A percentile compares a stretch with the other conserved stretches of the same genome.
phyloP scores from a whole-genome alignment of 345 rosid genomes.

The Firmiana major region DNA sequence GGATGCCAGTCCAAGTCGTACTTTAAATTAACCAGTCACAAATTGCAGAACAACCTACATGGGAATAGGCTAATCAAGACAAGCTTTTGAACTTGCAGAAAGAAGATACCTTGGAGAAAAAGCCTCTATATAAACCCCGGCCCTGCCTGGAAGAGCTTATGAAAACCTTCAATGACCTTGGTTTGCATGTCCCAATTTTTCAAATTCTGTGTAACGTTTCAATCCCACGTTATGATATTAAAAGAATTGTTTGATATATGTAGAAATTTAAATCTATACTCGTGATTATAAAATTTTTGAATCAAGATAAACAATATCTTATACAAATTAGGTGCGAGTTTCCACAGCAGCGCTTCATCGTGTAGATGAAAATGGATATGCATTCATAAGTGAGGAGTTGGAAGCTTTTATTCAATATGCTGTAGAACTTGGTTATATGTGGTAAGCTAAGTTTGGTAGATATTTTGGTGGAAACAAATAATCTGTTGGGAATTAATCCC shows the following conservation, averaged over 20 bases:
- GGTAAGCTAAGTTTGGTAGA: not conserved
- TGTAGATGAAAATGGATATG: not conserved
- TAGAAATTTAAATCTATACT: too few species aligned
- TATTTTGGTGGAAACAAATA: not conserved
- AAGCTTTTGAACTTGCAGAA: not conserved
- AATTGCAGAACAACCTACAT: not conserved
- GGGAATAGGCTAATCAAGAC: not conserved
- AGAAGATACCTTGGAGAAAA: not conserved
- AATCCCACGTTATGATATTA: too few species aligned
- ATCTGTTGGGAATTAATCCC: not conserved
- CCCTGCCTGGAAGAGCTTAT: slow-evolving; percentile 22
- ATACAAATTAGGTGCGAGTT: too few species aligned
- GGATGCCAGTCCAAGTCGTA: not conserved
- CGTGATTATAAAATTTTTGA: too few species aligned
- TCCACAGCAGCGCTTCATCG: not conserved
- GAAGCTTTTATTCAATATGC: slow-evolving; percentile 2
- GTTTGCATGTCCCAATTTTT: not conserved
- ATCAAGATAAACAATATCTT: too few species aligned
- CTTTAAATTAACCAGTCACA: not conserved
- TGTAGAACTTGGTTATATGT: not conserved
- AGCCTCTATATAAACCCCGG: slow-evolving; percentile 1
- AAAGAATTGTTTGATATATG: too few species aligned
- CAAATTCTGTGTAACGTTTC: too few species aligned
- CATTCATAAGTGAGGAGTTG: not conserved
- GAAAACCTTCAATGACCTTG: slow-evolving; percentile 15